Conservation (phyloP, 495 filamentous ascomycete genomes). For the Clohesyomyces aquaticus region DNA sequence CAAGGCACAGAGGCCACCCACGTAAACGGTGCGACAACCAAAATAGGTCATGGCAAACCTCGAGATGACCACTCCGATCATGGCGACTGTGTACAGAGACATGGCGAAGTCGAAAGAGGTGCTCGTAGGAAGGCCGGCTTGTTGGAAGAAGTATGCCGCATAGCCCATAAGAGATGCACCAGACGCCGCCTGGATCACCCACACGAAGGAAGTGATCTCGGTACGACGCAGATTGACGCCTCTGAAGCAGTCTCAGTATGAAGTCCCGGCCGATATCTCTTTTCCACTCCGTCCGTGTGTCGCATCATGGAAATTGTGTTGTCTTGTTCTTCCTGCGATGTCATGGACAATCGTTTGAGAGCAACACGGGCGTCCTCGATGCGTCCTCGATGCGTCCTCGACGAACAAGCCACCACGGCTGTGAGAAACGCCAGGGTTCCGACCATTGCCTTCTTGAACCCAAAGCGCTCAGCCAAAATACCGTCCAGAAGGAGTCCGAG, state of each 20-base stretch:
- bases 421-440: conserved; percentile 27
- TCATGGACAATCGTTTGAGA: too few relatives aligned
- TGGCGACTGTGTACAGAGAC: conserved; percentile 27
- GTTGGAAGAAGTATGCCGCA: conserved; percentile 27
- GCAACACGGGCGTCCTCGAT: too few relatives aligned
- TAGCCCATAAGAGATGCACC: conserved; percentile 37
- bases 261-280: conserved; percentile 27
- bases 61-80: conserved; percentile 28
- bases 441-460: conserved; percentile 42
- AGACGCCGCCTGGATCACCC: conserved; percentile 25
- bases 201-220: conserved; percentile 30
- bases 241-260: conserved; percentile 34
- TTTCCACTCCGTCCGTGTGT: conserved; percentile 35
- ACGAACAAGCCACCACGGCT: conserved; percentile 33
- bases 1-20: conserved; percentile 24
- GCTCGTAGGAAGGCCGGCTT: conserved; percentile 30
- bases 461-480: conserved; percentile 33
- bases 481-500: conserved; percentile 45
- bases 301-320: conserved; percentile 37
- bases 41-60: conserved; percentile 30
- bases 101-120: conserved; percentile 35
- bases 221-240: conserved; percentile 35
- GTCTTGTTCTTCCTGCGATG: conserved; percentile 27
- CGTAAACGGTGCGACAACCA: conserved; percentile 33
- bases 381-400: too few relatives aligned